These are phyloP conservation scores for Backusella tarrabulga DNA, from an alignment of 192 early-diverging fungal genomes.

Conservation along the genomic window DNA sequence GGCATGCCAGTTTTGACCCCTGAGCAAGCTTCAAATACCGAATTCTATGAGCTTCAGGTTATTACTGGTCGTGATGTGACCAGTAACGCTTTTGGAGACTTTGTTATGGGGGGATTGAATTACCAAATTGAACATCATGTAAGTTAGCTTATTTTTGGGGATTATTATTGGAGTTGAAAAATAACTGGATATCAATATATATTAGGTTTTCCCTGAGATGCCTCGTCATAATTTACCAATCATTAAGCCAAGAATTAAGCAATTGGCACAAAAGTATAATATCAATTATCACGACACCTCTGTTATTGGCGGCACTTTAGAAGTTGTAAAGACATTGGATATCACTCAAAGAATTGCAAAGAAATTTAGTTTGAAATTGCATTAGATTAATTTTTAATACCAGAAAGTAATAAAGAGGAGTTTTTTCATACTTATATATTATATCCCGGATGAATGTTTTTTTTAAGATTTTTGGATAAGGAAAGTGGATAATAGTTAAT, in stretches of 20 bases:
- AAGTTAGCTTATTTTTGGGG: conserved; percentile 16
- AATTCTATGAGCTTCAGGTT: conserved; percentile 75
- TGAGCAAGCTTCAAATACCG: conserved; percentile 61
- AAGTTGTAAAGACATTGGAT: conserved; percentile 33
- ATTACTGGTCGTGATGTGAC: conserved; percentile 76
- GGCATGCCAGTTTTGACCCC: conserved; percentile 78
- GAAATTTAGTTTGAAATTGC: conserved; percentile 26
- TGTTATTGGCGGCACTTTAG: conserved; percentile 26
- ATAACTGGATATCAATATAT: neutral
- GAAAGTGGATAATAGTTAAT: neutral
- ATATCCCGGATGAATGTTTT: conserved; percentile 47
- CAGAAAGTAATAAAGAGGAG: neutral
- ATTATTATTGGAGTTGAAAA: neutral
- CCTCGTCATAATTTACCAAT: conserved; percentile 70
- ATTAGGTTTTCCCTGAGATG: conserved; percentile 71
- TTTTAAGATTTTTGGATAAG: neutral
- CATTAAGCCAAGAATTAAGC: conserved; percentile 59
- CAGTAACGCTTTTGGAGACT: conserved; percentile 59
- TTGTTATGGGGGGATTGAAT: conserved; percentile 83
- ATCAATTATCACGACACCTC: conserved; percentile 16
- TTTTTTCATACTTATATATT: neutral
- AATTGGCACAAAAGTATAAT: conserved; percentile 46
- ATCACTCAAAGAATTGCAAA: conserved; percentile 24
- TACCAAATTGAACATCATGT: conserved; percentile 88
- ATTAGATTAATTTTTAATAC: conserved; percentile 13